phyloP scores from a whole-genome alignment of 805 yeast species.

The Torulaspora franciscae region DNA sequence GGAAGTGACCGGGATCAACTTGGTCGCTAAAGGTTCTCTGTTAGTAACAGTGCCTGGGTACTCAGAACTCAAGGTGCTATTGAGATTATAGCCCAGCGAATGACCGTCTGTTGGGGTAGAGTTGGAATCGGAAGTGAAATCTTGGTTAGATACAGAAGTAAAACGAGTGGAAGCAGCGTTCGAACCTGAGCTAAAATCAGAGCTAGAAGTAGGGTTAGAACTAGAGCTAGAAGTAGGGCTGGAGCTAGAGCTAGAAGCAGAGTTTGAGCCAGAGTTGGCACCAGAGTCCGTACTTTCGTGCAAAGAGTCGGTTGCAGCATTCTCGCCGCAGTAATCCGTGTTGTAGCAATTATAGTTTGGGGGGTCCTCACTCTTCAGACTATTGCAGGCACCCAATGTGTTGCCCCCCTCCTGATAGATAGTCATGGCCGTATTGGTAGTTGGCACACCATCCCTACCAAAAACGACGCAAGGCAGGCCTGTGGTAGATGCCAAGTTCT shows the following conservation, averaged over 20 bases:
- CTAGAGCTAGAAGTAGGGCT: not conserved
- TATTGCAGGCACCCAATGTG: not conserved
- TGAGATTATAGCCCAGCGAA: conserved; percentile 4
- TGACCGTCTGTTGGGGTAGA: not conserved
- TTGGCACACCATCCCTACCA: not conserved
- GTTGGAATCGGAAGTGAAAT: conserved; percentile 2
- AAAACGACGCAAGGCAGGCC: not conserved
- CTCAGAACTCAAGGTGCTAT: not conserved
- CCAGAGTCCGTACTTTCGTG: not conserved
- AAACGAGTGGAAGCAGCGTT: not conserved
- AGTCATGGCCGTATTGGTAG: not conserved
- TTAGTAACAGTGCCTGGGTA: not conserved
- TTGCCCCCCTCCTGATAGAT: conserved; percentile 2
- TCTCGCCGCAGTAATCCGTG: conserved; percentile 4
- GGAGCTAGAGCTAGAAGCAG: not conserved
- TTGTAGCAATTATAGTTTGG: not conserved
- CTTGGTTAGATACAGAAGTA: not conserved
- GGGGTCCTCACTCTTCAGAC: not conserved
- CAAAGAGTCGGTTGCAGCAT: not conserved
- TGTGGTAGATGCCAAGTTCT: conserved; percentile 1
- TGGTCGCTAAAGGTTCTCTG: conserved; percentile 3
- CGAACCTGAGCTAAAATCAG: not conserved
- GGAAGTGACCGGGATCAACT: conserved; percentile 8
- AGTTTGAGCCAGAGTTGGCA: not conserved
- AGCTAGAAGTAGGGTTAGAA: not conserved